Percentiles rank a stretch among this genome's conserved stretches.
Evolutionary conservation across 192 early-diverging fungal genomes (phyloP).

Genomic region (Backusella tarrabulga): DNA sequence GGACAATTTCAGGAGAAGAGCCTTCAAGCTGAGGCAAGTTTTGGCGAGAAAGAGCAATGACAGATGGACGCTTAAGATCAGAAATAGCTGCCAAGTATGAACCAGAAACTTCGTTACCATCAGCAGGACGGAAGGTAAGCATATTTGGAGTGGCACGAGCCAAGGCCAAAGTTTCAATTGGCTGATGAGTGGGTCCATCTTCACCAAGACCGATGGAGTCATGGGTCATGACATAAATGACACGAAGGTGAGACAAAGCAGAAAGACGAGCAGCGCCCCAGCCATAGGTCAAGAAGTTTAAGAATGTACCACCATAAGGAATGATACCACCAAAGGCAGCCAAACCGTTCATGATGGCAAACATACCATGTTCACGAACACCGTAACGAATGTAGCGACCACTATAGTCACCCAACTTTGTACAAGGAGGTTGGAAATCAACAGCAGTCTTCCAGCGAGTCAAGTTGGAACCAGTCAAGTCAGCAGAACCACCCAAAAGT

Average conservation of each 20-base stretch:
- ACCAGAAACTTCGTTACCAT: conserved; percentile 92
- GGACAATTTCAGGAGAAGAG: conserved; percentile 72
- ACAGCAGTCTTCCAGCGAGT: conserved; percentile 90
- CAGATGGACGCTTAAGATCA: conserved; percentile 65
- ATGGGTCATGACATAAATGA: conserved; percentile 98
- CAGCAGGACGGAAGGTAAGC: conserved; percentile 85
- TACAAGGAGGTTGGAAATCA: conserved; percentile 81
- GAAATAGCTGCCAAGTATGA: conserved; percentile 82
- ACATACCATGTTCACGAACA: conserved; percentile 98
- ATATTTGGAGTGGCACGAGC: conserved; percentile 90
- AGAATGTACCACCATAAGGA: conserved; percentile 87
- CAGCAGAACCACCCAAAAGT: conserved; percentile 91
- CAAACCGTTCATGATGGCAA: conserved; percentile 88
- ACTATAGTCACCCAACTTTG: conserved; percentile 71
- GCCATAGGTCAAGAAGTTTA: conserved; percentile 86
- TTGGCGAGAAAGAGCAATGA: conserved; percentile 89
- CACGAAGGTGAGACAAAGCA: conserved; percentile 83
- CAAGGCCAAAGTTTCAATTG: conserved; percentile 90
- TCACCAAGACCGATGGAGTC: conserved; percentile 98
- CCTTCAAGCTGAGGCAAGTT: conserved; percentile 90
- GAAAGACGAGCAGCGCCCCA: conserved; percentile 85
- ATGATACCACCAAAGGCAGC: conserved; percentile 82
- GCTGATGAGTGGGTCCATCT: conserved; percentile 99
- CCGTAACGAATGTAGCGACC: conserved; percentile 92
- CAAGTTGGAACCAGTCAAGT: conserved; percentile 94